These are phyloP conservation scores for Penicillium manginii DNA, from an alignment of 495 filamentous ascomycete species.

Conservation along the genomic window DNA sequence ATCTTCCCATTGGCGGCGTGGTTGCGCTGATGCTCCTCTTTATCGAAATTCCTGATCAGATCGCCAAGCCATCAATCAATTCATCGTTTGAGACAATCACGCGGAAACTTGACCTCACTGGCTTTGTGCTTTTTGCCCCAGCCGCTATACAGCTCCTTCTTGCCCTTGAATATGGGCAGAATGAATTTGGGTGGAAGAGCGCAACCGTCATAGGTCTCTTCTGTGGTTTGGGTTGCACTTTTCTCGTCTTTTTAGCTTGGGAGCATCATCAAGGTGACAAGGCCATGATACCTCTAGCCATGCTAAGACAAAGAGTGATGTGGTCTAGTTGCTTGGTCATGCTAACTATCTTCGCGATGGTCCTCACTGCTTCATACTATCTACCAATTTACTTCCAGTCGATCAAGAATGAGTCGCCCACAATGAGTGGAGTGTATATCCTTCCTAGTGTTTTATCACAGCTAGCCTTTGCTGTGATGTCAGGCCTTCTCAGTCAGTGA, in stretches of 20 bases:
- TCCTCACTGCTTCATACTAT: slow-evolving; percentile 35
- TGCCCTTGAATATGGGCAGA: slow-evolving; percentile 52
- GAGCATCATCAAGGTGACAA: slow-evolving; percentile 49
- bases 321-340: slow-evolving; percentile 36
- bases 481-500: slow-evolving; percentile 44
- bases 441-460: slow-evolving; percentile 55
- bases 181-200: slow-evolving; percentile 47
- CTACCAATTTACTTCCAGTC: slow-evolving; percentile 50
- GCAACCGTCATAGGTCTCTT: slow-evolving; percentile 54
- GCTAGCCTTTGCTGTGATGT: slow-evolving; percentile 47
- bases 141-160: slow-evolving; percentile 52
- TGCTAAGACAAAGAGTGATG: slow-evolving; percentile 35
- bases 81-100: slow-evolving; percentile 29
- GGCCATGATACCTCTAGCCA: slow-evolving; percentile 54
- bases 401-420: slow-evolving; percentile 29
- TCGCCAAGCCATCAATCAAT: slow-evolving; percentile 41
- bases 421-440: slow-evolving; percentile 42
- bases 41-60: slow-evolving; percentile 51
- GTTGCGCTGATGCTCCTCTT: slow-evolving; percentile 50
- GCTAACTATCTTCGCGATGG: slow-evolving; percentile 21
- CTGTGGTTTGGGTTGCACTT: slow-evolving; percentile 48
- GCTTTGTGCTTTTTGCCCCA: slow-evolving; percentile 49
- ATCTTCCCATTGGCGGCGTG: slow-evolving; percentile 61
- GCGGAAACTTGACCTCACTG: slow-evolving; percentile 47
- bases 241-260: slow-evolving; percentile 50